A percentile compares a stretch with the other conserved stretches of the same genome.
phyloP scores from a whole-genome alignment of 192 early-diverging fungal genomes.

The Mortierella claussenii region DNA sequence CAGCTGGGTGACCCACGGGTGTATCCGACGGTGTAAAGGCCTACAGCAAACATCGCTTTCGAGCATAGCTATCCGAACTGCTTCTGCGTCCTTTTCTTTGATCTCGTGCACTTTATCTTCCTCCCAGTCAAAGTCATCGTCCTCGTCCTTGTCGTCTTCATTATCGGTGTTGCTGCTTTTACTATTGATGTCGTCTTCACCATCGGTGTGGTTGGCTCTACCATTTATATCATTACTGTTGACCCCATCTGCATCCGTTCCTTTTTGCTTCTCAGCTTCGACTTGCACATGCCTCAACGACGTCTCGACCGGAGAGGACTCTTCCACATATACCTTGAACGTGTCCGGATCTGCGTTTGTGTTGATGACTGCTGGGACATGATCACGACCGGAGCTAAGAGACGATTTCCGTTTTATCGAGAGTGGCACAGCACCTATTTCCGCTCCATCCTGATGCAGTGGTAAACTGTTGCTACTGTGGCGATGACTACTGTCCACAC shows the following conservation, averaged over 20 bases:
- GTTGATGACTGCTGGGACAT: constrained; percentile 31
- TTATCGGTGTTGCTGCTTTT: too few relatives aligned
- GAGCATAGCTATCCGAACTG: background rate
- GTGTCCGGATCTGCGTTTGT: constrained; percentile 14
- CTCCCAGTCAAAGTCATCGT: constrained; percentile 43
- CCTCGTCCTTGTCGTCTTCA: background rate
- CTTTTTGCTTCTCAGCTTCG: too few relatives aligned
- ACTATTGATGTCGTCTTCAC: background rate
- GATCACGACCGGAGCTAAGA: constrained; percentile 18
- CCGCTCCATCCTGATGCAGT: background rate
- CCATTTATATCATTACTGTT: background rate
- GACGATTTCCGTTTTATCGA: constrained; percentile 19
- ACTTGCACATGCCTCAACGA: background rate
- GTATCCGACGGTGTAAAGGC: constrained; percentile 7
- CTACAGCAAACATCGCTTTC: constrained; percentile 33
- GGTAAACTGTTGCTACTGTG: background rate
- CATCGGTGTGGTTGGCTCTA: too few relatives aligned
- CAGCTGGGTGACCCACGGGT: constrained; percentile 11
- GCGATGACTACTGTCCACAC: background rate
- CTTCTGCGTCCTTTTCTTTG: constrained; percentile 1
- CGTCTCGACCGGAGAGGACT: constrained; percentile 7
- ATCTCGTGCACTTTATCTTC: constrained; percentile 31
- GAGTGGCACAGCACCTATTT: background rate
- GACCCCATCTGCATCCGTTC: background rate
- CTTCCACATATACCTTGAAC: constrained; percentile 16